Evolutionary conservation across 2,329 filamentous ascomycete species (phyloP).

Genomic region (Camillea tinctor): DNA sequence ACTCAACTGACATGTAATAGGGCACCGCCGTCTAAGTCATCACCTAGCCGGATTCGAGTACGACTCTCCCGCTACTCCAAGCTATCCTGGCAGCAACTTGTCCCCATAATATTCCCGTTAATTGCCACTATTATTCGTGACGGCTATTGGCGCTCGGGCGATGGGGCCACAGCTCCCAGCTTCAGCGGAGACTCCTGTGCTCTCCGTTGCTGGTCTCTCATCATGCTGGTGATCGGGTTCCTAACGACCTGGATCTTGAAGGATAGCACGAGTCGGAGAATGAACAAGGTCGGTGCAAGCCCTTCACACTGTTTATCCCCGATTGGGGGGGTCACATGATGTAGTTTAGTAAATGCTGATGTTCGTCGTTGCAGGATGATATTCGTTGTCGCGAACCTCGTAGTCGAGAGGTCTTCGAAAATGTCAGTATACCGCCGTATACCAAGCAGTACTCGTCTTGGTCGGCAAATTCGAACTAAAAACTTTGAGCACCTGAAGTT

Average conservation of each 20-base stretch:
- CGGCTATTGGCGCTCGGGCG: background rate
- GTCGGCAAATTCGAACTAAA: too few species aligned
- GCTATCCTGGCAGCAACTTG: conserved; percentile 7
- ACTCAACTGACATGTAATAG: background rate
- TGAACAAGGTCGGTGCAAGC: too few species aligned
- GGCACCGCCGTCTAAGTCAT: background rate
- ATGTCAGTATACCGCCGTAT: too few species aligned
- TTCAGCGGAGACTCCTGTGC: background rate
- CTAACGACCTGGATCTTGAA: conserved; percentile 19
- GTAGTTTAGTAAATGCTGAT: too few species aligned
- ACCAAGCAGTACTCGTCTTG: too few species aligned
- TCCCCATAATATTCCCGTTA: conserved; percentile 11
- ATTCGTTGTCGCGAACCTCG: too few species aligned
- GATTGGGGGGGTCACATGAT: too few species aligned
- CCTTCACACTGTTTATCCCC: too few species aligned
- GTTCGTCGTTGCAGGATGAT: too few species aligned
- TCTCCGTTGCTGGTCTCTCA: conserved; percentile 12
- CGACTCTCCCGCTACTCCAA: conserved; percentile 8
- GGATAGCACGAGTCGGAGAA: background rate
- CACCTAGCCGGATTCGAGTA: conserved; percentile 4
- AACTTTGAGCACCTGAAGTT: too few species aligned
- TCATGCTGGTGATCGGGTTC: conserved; percentile 16
- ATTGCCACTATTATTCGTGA: conserved; percentile 13
- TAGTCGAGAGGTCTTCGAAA: too few species aligned
- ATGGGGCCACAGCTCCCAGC: too few species aligned